A percentile compares a stretch with the other conserved stretches of the same genome.
Conservation (phyloP, 1,284 basidiomycete species). For the Lentinus polychrous region DNA sequence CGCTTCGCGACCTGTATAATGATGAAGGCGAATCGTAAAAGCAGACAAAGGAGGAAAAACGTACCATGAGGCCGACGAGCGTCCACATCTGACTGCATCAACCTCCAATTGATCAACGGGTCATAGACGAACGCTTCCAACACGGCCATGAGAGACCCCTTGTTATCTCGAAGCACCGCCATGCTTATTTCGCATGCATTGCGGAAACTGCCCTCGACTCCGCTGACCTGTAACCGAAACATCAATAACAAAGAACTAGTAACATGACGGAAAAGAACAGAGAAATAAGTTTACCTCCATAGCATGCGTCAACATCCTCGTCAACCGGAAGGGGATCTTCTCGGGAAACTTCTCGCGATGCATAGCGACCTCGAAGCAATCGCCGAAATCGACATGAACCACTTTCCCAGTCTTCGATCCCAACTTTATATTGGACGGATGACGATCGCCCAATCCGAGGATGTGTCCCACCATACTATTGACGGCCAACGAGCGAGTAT, state of each 20-base stretch:
- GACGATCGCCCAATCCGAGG: slow-evolving; percentile 95
- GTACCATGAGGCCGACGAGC: slow-evolving; percentile 55
- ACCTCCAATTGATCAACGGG: slow-evolving; percentile 83
- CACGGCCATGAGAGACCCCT: slow-evolving; percentile 96
- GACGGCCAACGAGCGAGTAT: slow-evolving; percentile 91
- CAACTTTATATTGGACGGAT: slow-evolving; percentile 93
- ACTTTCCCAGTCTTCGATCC: slow-evolving; percentile 93
- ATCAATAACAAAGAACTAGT: neutral
- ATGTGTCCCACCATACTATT: slow-evolving; percentile 99
- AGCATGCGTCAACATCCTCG: slow-evolving; percentile 96
- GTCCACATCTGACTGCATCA: slow-evolving; percentile 72
- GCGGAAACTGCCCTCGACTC: slow-evolving; percentile 96
- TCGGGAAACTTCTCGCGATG: slow-evolving; percentile 98
- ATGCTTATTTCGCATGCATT: slow-evolving; percentile 97
- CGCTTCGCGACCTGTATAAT: slow-evolving; percentile 45
- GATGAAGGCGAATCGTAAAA: neutral
- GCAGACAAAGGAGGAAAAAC: slow-evolving; percentile 8
- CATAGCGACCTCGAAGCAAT: slow-evolving; percentile 94
- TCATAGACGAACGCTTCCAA: slow-evolving; percentile 94
- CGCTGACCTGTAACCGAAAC: slow-evolving; percentile 72
- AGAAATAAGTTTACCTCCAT: slow-evolving; percentile 76
- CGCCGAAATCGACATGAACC: slow-evolving; percentile 91
- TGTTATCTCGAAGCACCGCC: slow-evolving; percentile 93
- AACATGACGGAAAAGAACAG: neutral
- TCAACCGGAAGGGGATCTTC: slow-evolving; percentile 97